phyloP scores from a whole-genome alignment of 352 stramenopile species.

The Phytophthora pluvialis region DNA sequence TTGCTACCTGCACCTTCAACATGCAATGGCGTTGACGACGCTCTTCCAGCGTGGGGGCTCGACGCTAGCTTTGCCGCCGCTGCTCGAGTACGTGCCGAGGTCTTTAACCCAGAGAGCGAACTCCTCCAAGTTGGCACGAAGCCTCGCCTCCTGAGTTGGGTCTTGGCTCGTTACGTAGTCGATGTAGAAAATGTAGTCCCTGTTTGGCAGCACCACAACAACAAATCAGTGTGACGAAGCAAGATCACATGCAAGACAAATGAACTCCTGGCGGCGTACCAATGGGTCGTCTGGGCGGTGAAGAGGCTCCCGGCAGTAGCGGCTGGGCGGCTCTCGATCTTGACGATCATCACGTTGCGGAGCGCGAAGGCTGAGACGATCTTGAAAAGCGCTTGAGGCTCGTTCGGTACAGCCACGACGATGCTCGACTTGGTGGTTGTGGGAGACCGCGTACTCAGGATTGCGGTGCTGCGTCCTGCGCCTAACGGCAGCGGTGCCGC shows the following conservation, averaged over 20 bases:
- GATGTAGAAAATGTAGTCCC: slow-evolving; percentile 86
- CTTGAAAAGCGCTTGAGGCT: slow-evolving; percentile 77
- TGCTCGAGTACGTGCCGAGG: slow-evolving; percentile 74
- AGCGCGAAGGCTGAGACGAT: slow-evolving; percentile 81
- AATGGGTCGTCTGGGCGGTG: slow-evolving; percentile 72
- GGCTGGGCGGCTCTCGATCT: slow-evolving; percentile 82
- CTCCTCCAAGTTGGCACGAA: slow-evolving; percentile 71
- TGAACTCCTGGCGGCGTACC: slow-evolving; percentile 28
- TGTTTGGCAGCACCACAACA: slow-evolving; percentile 17
- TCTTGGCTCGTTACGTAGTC: slow-evolving; percentile 71
- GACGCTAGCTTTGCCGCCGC: slow-evolving; percentile 61
- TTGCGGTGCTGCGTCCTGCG: slow-evolving; percentile 8
- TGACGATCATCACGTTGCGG: slow-evolving; percentile 78
- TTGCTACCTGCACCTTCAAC: slow-evolving; percentile 30
- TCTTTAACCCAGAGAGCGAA: slow-evolving; percentile 84
- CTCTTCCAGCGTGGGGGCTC: slow-evolving; percentile 77
- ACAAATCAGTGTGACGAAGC: neutral
- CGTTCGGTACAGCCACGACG: slow-evolving; percentile 73
- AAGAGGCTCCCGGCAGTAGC: slow-evolving; percentile 67
- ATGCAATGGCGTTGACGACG: slow-evolving; percentile 68
- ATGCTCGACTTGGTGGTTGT: slow-evolving; percentile 69
- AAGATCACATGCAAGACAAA: neutral
- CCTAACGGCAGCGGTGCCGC: slow-evolving; percentile 47
- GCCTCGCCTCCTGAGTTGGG: slow-evolving; percentile 48
- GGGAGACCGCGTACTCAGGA: slow-evolving; percentile 9